Evolutionary conservation across 2,329 filamentous ascomycete genomes (phyloP).

Genomic region (Neopestalotiopsis sp.): DNA sequence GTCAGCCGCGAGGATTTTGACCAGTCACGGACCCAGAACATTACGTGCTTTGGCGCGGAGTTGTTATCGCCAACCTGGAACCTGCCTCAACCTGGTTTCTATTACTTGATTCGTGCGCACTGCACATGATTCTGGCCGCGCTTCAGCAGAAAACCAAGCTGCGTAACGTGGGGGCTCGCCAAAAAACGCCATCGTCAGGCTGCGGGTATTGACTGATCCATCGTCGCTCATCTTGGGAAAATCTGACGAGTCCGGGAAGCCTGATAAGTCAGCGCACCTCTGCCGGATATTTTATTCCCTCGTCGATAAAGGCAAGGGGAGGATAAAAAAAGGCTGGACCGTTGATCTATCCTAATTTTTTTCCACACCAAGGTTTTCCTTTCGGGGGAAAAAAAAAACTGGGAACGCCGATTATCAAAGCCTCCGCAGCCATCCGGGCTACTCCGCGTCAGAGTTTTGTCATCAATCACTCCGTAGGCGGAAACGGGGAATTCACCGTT

Average conservation of each 20-base stretch:
- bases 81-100: slow-evolving; percentile 15
- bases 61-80: slow-evolving; percentile 12
- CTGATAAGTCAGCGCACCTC: slow-evolving; percentile 3
- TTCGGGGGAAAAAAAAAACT: background rate
- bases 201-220: background rate
- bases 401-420: background rate
- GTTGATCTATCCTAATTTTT: background rate
- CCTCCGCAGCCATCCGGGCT: background rate
- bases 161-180: slow-evolving; percentile 9
- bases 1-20: slow-evolving; percentile 3
- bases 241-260: background rate
- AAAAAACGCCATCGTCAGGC: background rate
- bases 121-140: background rate
- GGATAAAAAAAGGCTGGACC: background rate
- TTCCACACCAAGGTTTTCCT: background rate
- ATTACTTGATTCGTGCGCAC: slow-evolving; percentile 17
- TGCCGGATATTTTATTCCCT: background rate
- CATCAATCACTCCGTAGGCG: too few species aligned
- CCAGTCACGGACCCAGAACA: slow-evolving; percentile 7
- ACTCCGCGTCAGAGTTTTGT: background rate
- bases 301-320: too few species aligned
- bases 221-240: background rate
- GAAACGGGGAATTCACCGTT: too few species aligned
- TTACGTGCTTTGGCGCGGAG: slow-evolving; percentile 18
- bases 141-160: slow-evolving; percentile 1